These are phyloP conservation scores for Hyaloperonospora brassicae DNA, from an alignment of 352 stramenopile species.

Conservation along the genomic window DNA sequence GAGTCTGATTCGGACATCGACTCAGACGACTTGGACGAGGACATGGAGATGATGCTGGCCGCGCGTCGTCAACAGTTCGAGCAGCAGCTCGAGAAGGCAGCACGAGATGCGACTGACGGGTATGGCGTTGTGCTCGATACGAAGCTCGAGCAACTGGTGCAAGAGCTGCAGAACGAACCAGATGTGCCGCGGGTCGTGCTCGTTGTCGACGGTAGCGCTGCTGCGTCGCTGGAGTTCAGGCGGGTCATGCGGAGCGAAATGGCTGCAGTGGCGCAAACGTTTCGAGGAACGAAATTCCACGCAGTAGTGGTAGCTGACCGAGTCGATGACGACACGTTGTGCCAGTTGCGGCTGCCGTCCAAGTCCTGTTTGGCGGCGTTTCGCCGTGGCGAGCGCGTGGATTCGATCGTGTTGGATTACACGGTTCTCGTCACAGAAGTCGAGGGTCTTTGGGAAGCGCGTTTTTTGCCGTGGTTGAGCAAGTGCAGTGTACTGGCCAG, in stretches of 20 bases:
- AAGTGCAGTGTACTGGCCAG: slow-evolving; percentile 51
- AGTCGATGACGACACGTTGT: slow-evolving; percentile 23
- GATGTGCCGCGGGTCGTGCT: slow-evolving; percentile 35
- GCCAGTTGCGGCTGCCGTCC: slow-evolving; percentile 30
- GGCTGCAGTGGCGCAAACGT: slow-evolving; percentile 31
- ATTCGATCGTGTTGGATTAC: slow-evolving; percentile 37
- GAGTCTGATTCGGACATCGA: slow-evolving; percentile 23
- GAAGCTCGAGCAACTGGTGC: slow-evolving; percentile 22
- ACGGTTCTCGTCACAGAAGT: slow-evolving; percentile 25
- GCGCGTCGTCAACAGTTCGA: slow-evolving; percentile 38
- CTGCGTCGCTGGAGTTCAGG: slow-evolving; percentile 5
- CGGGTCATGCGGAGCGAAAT: slow-evolving; percentile 37
- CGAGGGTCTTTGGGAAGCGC: slow-evolving; percentile 44
- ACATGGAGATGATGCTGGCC: slow-evolving; percentile 31
- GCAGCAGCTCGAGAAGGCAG: slow-evolving; percentile 34
- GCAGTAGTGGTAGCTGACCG: slow-evolving; percentile 12
- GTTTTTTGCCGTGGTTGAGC: slow-evolving; percentile 49
- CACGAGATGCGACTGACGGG: slow-evolving; percentile 39
- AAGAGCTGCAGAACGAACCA: slow-evolving; percentile 29
- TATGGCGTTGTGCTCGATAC: slow-evolving; percentile 44
- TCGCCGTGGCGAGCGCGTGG: slow-evolving; percentile 37
- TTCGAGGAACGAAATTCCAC: slow-evolving; percentile 59
- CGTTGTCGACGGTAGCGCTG: slow-evolving; percentile 20
- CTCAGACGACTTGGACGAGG: slow-evolving; percentile 33
- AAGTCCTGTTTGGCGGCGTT: slow-evolving; percentile 41